A percentile compares a stretch with the other conserved stretches of the same genome.
Conservation (phyloP, 2,329 filamentous ascomycete species). For the Fusarium subtropicale region DNA sequence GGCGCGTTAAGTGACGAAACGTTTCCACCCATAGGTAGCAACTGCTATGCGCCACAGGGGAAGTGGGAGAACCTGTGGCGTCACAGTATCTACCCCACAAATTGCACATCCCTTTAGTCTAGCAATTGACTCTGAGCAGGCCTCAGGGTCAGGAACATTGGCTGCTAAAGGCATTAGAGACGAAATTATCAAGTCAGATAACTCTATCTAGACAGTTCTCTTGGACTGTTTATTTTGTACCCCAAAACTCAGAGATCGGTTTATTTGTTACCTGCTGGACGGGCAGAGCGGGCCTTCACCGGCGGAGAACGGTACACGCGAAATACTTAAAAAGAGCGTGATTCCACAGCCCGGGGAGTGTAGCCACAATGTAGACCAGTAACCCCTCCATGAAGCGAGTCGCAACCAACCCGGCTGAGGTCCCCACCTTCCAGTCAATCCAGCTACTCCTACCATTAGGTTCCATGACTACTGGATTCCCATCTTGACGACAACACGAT, state of each 20-base stretch:
- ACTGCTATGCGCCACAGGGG: slow-evolving; percentile 28
- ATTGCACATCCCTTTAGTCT: slow-evolving; percentile 14
- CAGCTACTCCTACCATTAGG: slow-evolving; percentile 8
- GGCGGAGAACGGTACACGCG: background rate
- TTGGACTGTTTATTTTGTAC: background rate
- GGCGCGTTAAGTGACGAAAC: slow-evolving; percentile 53
- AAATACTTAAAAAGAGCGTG: background rate
- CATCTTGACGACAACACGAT: slow-evolving; percentile 43
- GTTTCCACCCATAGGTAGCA: background rate
- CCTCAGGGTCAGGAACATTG: background rate
- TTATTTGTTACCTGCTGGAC: background rate
- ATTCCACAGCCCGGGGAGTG: background rate
- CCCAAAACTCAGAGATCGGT: background rate
- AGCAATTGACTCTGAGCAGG: slow-evolving; percentile 38
- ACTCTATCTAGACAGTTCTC: background rate
- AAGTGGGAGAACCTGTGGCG: slow-evolving; percentile 31
- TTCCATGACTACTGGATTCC: slow-evolving; percentile 39
- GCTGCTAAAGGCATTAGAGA: background rate
- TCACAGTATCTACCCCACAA: slow-evolving; percentile 1
- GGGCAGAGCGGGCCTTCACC: background rate
- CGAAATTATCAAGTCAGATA: background rate
- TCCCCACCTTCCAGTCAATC: slow-evolving; percentile 30
- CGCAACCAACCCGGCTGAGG: slow-evolving; percentile 1
- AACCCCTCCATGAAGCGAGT: slow-evolving; percentile 36
- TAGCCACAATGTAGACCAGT: background rate